These are phyloP conservation scores for Alternaria longipes DNA, from an alignment of 2,329 filamentous ascomycete genomes.

Conservation along the genomic window DNA sequence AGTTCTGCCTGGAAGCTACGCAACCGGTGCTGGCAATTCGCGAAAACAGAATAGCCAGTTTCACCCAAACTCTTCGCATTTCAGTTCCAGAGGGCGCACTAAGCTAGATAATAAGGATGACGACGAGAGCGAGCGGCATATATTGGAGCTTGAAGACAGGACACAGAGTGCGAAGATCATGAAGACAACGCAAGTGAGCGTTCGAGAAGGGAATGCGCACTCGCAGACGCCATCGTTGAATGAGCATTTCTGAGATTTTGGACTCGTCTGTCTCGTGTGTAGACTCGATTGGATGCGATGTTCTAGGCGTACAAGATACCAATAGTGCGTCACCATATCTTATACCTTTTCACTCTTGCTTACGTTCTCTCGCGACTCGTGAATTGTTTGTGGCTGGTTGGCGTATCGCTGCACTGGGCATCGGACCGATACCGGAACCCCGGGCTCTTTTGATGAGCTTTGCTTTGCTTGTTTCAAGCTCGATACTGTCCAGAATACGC, in stretches of 20 bases:
- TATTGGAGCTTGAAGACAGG: slow-evolving; percentile 17
- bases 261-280: not conserved
- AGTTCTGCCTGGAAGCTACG: slow-evolving; percentile 1
- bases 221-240: not conserved
- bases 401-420: not conserved
- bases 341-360: not conserved
- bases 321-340: not conserved
- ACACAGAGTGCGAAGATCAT: slow-evolving; percentile 1
- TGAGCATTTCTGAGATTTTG: not conserved
- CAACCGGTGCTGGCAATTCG: not conserved
- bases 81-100: not conserved
- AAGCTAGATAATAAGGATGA: slow-evolving; percentile 3
- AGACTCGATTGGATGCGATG: not conserved
- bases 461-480: not conserved
- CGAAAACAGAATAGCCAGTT: not conserved
- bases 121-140: slow-evolving; percentile 14
- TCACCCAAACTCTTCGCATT: not conserved
- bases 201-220: not conserved
- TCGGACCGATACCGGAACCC: not conserved
- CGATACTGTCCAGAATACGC: not conserved
- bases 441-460: not conserved
- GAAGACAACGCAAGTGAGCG: slow-evolving; percentile 15
- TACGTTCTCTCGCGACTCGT: not conserved
- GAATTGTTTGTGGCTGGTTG: not conserved
- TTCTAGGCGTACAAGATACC: not conserved